These are phyloP conservation scores for Cryptosporidium muris DNA, from an alignment of 169 alveolate species.

Conservation along the genomic window DNA sequence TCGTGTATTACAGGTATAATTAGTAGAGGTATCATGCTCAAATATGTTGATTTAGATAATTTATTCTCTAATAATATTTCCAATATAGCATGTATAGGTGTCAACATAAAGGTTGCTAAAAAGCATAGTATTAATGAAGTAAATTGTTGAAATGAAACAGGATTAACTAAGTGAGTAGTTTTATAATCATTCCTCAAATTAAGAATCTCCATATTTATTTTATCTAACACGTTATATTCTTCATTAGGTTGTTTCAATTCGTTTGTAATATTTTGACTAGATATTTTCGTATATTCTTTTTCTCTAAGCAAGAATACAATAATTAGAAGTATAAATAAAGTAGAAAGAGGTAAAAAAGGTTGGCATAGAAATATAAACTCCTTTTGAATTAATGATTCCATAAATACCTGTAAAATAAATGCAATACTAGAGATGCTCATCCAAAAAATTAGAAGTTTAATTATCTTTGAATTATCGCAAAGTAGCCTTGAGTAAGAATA, in stretches of 20 bases:
- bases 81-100: no score
- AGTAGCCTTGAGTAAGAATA: no score
- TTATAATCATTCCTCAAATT: constrained; percentile 23
- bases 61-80: no score
- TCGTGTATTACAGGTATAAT: constrained; percentile 47
- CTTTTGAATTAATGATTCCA: constrained; percentile 11
- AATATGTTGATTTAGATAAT: background rate
- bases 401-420: constrained; percentile 34
- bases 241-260: background rate
- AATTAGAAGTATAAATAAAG: constrained; percentile 16
- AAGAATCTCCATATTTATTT: no score
- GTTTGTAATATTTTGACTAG: background rate
- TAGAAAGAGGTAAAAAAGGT: constrained; percentile 19
- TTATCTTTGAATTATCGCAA: background rate
- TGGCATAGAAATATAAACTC: constrained; percentile 28
- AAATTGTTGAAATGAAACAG: no score
- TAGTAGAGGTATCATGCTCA: constrained; percentile 3
- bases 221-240: no score
- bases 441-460: constrained; percentile 19
- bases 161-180: background rate
- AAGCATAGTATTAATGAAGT: background rate
- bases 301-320: constrained; percentile 1
- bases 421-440: constrained; percentile 53
- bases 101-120: background rate
- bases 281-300: background rate